Base-by-base conservation (phyloP, 2,329 filamentous ascomycete species). In the Dactylella cylindrospora region DNA sequence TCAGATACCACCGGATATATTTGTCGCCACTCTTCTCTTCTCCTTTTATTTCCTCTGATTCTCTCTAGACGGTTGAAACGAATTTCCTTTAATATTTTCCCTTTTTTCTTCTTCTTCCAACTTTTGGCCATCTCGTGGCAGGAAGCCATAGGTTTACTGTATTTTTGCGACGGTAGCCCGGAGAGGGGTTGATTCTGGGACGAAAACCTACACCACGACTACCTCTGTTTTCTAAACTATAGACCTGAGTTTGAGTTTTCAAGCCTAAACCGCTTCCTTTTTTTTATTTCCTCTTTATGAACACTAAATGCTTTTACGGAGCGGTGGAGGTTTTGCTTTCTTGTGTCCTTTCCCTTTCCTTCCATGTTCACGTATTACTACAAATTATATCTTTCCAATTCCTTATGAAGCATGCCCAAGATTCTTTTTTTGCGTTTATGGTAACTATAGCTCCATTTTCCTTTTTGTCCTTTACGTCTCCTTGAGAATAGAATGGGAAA, bases 1-100 rank as follows among this genome's bases (percentile, higher is more conserved):
- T 53, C 47, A 43, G 55, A 61, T 61, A 61, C 55, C 47, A 61
- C 41, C 47, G 53, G 52, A 61, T 61, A 61, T 53, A 32, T 49
- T 8, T 46, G 28, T 19, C 12, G 17, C 19, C 12, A 46, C 46
- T 43, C 25, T 45, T 35, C 2, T 28, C 19, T 45, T 52, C 12
- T 23, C 13, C 31, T 26, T 25, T 59, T 41, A 23, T 33, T 41
- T 19, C 12, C 45, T 38, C 3, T 7, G 33, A 13, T 36, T 36
- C 38, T 23, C 35, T 47, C 33, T 65, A 60, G 47, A 55, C 43
- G 36, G 45, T 52, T 52, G 52, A 55, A 20, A 65, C 51, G 51
- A 60, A 59, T 65, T 49, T 65, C 46, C 47, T 61, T 60, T 53
- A 61, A 61, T 61, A 29, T 39, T 29, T 46, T 51, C 40, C 13